Evolutionary conservation across 1,284 basidiomycete genomes (phyloP).

Genomic region (Earliella scabrosa): DNA sequence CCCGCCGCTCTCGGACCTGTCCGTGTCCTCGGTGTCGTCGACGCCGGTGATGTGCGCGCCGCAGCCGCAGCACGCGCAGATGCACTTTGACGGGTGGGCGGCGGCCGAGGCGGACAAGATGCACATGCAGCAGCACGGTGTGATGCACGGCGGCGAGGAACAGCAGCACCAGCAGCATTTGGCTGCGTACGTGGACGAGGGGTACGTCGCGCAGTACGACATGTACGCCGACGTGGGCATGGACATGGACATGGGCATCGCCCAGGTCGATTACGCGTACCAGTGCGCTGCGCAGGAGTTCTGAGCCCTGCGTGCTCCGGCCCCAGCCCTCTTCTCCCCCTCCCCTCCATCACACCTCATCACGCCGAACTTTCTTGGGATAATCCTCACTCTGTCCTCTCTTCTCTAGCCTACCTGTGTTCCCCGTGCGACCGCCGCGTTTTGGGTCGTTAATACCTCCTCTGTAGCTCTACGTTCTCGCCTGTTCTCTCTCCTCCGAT

Average conservation of each 20-base stretch:
- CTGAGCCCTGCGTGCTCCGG: slow-evolving; percentile 14
- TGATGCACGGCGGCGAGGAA: slow-evolving; percentile 3
- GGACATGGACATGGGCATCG: slow-evolving; percentile 14
- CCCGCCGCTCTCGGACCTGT: neutral
- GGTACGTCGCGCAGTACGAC: slow-evolving; percentile 11
- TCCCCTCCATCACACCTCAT: too few relatives aligned
- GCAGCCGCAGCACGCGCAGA: slow-evolving; percentile 20
- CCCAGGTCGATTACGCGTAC: slow-evolving; percentile 17
- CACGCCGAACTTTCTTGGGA: slow-evolving; percentile 2
- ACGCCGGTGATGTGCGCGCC: slow-evolving; percentile 11
- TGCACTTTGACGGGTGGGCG: slow-evolving; percentile 15
- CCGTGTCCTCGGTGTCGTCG: too few relatives aligned
- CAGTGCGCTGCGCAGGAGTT: slow-evolving; percentile 12
- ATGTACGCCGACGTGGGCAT: slow-evolving; percentile 13
- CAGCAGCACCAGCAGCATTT: too few relatives aligned
- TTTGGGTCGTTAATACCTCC: slow-evolving; percentile 18
- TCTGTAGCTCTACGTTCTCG: slow-evolving; percentile 20
- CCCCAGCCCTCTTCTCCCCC: too few relatives aligned
- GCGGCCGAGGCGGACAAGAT: slow-evolving; percentile 5
- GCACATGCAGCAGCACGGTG: neutral
- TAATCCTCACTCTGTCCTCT: neutral
- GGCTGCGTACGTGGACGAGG: slow-evolving; percentile 10
- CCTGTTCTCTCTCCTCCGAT: neutral
- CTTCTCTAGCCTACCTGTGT: neutral
- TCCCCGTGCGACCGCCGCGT: neutral